Evolutionary conservation across 2,329 filamentous ascomycete genomes (phyloP).

Genomic region (Cercospora sesami): DNA sequence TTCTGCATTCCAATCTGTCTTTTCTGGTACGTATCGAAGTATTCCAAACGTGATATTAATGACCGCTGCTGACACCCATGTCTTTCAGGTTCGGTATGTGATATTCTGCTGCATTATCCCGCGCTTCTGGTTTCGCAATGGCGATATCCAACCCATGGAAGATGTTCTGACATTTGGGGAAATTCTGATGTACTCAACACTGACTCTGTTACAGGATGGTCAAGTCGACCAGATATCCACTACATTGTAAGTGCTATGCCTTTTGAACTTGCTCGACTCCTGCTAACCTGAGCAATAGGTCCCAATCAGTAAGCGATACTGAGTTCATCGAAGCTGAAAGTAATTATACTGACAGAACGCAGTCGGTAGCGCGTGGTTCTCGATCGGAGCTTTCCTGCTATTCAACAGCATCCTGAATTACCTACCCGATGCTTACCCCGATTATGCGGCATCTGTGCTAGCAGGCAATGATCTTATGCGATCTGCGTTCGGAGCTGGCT

Average conservation of each 20-base stretch:
- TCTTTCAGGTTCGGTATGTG: conserved; percentile 42
- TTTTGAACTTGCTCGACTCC: neutral
- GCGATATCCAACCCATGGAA: neutral
- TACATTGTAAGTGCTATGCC: conserved; percentile 38
- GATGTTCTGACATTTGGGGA: neutral
- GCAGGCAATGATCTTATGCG: conserved; percentile 50
- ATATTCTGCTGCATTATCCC: conserved; percentile 38
- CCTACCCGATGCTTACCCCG: conserved; percentile 45
- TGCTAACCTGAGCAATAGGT: conserved; percentile 18
- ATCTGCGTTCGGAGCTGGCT: conserved; percentile 37
- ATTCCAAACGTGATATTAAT: neutral
- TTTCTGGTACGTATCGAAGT: conserved; percentile 37
- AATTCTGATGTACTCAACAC: neutral
- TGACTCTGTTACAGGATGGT: conserved; percentile 34
- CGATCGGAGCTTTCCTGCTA: conserved; percentile 47
- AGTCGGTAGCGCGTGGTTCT: conserved; percentile 39
- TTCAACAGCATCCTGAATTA: conserved; percentile 52
- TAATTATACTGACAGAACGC: neutral
- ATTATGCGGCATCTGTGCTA: conserved; percentile 46
- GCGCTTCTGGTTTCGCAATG: neutral
- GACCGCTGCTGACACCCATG: neutral
- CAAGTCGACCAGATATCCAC: conserved; percentile 36
- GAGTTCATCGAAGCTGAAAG: neutral
- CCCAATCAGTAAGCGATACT: conserved; percentile 34
- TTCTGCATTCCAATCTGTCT: conserved; percentile 34